Base-by-base conservation (phyloP, 1,139 yeast species). In the Schwanniomyces etchellsii region DNA sequence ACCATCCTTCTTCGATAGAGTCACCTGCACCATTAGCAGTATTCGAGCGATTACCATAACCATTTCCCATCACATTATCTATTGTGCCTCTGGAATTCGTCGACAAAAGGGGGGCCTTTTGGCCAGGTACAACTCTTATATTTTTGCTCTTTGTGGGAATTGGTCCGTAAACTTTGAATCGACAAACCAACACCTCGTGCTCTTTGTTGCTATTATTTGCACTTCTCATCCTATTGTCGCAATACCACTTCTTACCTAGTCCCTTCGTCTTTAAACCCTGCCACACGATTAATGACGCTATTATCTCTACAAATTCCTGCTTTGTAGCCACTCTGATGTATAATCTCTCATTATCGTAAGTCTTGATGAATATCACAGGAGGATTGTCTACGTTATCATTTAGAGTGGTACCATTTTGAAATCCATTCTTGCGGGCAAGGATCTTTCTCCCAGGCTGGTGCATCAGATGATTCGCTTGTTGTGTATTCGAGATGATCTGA, bases 151-250 rank as follows among this genome's bases (percentile, higher is more conserved):
- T 63, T 7, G 70, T 38, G 3, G 75, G 78, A 9, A 75, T 47
- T 2, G 83, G 82, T 0, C 83, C 86, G 50, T 57, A 80, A 1
- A 80, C 66, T 48, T 74, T 77, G 44, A 80, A 76, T 25, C 82
- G 64, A 35, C 86, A 79, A 17, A 79, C 82, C 33, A 79, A 55
- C 14, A 80, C 52, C 47, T 51, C 74, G 44, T 57, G 64, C 12
- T 57, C 53, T 16, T 45, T 50, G 28, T 45, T 43, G n/a, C 60
- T 47, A 14, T 55, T 50, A 18, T 48, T 36, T 52, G 22, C 44
- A 44, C 12, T 35, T 37, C 18, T 48, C 10, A 67, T 66, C 29
- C 64, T 64, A 36, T 66, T 66, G 29, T 60, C 61, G 35, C 62
- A 60, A 38, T 60, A 63, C 77, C 78, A 70, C 48, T 79, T 79